Percentiles rank a stretch among this genome's conserved stretches.
phyloP scores from a whole-genome alignment of 2,329 filamentous ascomycete species.

The Colletotrichum neosansevieriae region DNA sequence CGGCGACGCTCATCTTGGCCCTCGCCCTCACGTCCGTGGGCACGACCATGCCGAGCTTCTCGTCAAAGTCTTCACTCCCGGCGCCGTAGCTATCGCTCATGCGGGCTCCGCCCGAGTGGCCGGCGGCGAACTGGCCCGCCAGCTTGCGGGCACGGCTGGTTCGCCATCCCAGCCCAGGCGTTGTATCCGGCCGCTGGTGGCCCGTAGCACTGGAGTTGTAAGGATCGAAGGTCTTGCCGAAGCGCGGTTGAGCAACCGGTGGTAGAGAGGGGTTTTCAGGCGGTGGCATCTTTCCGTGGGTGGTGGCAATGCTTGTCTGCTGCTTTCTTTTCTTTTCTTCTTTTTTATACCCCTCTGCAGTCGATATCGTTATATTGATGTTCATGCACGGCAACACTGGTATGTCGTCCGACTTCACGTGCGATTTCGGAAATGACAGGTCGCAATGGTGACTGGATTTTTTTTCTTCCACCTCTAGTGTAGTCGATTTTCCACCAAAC shows the following conservation, averaged over 20 bases:
- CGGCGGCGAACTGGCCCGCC: slow-evolving; percentile 73
- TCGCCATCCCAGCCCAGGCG: slow-evolving; percentile 76
- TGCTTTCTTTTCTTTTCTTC: background rate
- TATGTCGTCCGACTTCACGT: slow-evolving; percentile 8
- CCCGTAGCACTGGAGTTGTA: slow-evolving; percentile 82
- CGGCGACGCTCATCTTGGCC: slow-evolving; percentile 59
- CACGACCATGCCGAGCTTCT: slow-evolving; percentile 57
- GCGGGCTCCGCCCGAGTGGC: slow-evolving; percentile 68
- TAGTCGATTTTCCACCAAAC: slow-evolving; percentile 5
- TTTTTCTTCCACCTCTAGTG: background rate
- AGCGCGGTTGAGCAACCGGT: slow-evolving; percentile 56
- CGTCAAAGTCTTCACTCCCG: slow-evolving; percentile 68
- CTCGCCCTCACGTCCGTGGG: slow-evolving; percentile 56
- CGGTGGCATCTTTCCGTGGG: slow-evolving; percentile 11
- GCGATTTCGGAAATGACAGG: background rate
- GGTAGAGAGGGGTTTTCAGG: slow-evolving; percentile 39
- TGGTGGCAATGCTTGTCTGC: background rate
- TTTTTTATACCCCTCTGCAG: background rate
- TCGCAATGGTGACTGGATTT: slow-evolving; percentile 8
- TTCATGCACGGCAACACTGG: slow-evolving; percentile 16
- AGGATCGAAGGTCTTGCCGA: slow-evolving; percentile 67
- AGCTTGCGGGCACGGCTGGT: slow-evolving; percentile 77
- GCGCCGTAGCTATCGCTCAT: slow-evolving; percentile 75
- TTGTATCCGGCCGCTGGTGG: slow-evolving; percentile 81
- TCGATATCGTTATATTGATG: background rate